Percentiles rank a stretch among this genome's conserved stretches.
These are phyloP conservation scores for Incumbomyces lentus DNA, from an alignment of 2,329 filamentous ascomycete genomes.

Conservation along the genomic window DNA sequence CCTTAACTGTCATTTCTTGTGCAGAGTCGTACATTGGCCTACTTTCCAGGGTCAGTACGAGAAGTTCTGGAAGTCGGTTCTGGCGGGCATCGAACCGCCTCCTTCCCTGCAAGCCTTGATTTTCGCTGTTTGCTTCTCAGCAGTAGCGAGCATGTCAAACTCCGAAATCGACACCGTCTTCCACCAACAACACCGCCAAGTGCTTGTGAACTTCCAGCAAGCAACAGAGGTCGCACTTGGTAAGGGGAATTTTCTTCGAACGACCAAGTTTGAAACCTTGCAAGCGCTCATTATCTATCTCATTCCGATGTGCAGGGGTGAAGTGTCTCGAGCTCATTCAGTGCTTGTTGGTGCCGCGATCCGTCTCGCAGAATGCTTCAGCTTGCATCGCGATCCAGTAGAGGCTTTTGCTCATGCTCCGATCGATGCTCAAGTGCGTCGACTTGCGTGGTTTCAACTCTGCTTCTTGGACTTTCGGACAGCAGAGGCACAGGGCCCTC, in stretches of 20 bases:
- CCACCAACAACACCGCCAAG: conserved; percentile 44
- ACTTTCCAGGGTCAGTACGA: conserved; percentile 56
- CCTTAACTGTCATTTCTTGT: conserved; percentile 56
- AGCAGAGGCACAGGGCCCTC: conserved; percentile 62
- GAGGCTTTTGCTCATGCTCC: conserved; percentile 52
- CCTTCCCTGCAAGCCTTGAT: conserved; percentile 57
- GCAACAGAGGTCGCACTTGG: conserved; percentile 58
- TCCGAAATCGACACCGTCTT: conserved; percentile 42
- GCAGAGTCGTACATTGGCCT: conserved; percentile 56
- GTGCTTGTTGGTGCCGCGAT: conserved; percentile 62
- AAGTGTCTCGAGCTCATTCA: conserved; percentile 64
- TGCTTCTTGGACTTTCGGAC: conserved; percentile 67
- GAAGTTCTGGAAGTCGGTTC: conserved; percentile 55
- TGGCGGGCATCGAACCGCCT: conserved; percentile 50
- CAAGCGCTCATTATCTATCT: conserved; percentile 61
- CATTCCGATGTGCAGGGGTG: conserved; percentile 61
- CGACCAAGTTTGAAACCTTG: conserved; percentile 62
- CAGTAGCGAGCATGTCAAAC: conserved; percentile 55
- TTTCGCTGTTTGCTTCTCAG: conserved; percentile 60
- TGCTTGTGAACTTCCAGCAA: conserved; percentile 54
- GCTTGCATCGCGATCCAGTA: conserved; percentile 60
- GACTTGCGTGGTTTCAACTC: conserved; percentile 66
- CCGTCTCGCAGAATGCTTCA: conserved; percentile 67
- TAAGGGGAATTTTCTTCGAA: conserved; percentile 60
- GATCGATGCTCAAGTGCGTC: conserved; percentile 60